Base-by-base conservation (phyloP, 805 yeast genomes). In the Candida jianshihensis region DNA sequence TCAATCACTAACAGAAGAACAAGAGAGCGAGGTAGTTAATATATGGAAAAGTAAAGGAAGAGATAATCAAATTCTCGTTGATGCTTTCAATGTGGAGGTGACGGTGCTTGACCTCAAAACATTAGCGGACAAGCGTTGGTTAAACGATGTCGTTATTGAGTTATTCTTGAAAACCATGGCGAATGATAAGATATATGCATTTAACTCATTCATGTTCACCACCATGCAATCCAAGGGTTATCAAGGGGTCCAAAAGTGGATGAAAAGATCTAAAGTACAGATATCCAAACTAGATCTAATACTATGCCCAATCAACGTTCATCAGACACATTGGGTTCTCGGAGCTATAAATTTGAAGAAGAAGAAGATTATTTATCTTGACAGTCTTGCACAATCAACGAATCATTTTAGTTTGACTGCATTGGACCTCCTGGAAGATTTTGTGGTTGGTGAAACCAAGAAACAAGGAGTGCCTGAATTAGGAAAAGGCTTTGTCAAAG, bases 91-190 rank as follows among this genome's bases (percentile, higher is more conserved):
- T 29, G 73, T 89, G 30, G 90, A 83, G 34, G 71, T 89, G 3
- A 60, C 62, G 4, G 71, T 72, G 0, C 61, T 73, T 24, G 98
- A 92, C 55, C 57, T 90, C 37, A 66, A 70, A 31, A 87, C 96
- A 0, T 63, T 92, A 24, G 60, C 70, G 8, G 83, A 81, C 36
- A 68, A 81, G 5, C 61, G 70, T 27, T 92, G 98, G 98, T 68
- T 92, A 21, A 92, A 92, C 54, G 98, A 92, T 58, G 84, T 80
- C 30, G 71, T 92, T 5, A 89, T 92, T 40, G 97, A 92, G 53
- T 81, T 78, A 48, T 90, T 81, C 54, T 64, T 89, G 50, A 61
- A 62, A 33, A 47, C 56, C 3, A 42, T 63, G 17, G 61, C 59
- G 15, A 45, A 46, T 3, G 47, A 51, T 2, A 55, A 60, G 19